Evolutionary conservation across 83 land plant genomes (phyloP).

Genomic region (Picea mariana): DNA sequence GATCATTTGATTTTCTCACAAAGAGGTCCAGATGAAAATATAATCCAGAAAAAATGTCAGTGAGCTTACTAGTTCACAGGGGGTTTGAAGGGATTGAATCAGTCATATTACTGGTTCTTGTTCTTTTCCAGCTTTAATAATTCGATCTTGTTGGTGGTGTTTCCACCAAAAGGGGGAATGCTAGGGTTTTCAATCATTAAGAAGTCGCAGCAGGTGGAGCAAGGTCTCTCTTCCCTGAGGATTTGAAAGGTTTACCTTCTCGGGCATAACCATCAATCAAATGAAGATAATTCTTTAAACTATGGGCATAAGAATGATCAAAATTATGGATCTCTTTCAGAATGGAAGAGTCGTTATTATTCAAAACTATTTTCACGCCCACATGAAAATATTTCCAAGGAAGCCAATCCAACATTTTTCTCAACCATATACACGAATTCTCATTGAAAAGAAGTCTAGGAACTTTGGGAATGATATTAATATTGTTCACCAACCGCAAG

Average conservation of each 20-base stretch:
- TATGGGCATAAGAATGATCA: constrained; percentile 30
- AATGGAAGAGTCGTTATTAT: constrained; percentile 48
- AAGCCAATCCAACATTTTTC: constrained; percentile 15
- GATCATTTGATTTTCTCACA: too few species aligned
- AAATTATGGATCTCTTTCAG: constrained; percentile 36
- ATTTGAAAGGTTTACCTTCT: background rate
- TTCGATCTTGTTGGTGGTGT: too few species aligned
- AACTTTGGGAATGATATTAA: constrained; percentile 34
- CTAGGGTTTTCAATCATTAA: too few species aligned
- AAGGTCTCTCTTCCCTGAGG: background rate
- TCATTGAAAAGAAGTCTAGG: constrained; percentile 37
- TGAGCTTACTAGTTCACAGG: too few species aligned
- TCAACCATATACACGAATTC: background rate
- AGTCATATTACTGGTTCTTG: too few species aligned
- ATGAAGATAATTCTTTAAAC: constrained; percentile 46
- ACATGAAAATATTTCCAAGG: constrained; percentile 58
- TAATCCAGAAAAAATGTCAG: too few species aligned
- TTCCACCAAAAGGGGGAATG: too few species aligned
- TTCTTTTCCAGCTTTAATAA: too few species aligned
- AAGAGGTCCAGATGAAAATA: too few species aligned
- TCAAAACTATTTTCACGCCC: constrained; percentile 47
- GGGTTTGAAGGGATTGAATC: too few species aligned
- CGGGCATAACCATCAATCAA: background rate
- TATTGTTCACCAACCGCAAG: constrained; percentile 28
- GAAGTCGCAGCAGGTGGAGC: background rate